A percentile compares a stretch with the other conserved stretches of the same genome.
phyloP scores from a whole-genome alignment of 768 basidiomycete genomes.

The Auriscalpium orientale region DNA sequence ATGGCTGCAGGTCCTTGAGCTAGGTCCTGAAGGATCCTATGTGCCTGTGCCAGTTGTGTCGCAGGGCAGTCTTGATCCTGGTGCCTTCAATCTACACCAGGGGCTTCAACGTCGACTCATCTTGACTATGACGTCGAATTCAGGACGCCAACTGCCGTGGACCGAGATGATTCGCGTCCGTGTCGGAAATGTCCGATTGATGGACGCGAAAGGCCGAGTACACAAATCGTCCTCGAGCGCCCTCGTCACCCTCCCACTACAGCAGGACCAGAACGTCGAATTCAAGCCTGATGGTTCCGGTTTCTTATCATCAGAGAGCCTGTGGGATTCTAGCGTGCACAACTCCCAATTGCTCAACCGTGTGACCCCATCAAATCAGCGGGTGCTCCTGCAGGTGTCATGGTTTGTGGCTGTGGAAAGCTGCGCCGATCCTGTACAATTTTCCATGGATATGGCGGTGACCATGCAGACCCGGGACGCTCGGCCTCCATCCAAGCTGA shows the following conservation, averaged over 20 bases:
- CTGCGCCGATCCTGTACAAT: constrained; percentile 80
- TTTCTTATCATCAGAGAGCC: constrained; percentile 53
- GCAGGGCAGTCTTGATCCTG: constrained; percentile 67
- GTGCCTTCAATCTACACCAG: constrained; percentile 85
- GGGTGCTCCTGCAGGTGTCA: constrained; percentile 68
- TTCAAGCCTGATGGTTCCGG: constrained; percentile 85
- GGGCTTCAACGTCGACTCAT: constrained; percentile 83
- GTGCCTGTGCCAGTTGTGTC: constrained; percentile 76
- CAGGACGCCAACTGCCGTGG: constrained; percentile 88
- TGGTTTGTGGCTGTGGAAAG: constrained; percentile 80
- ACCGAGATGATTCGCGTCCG: constrained; percentile 66
- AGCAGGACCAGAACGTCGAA: constrained; percentile 63
- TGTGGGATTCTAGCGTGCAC: constrained; percentile 94
- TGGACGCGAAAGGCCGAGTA: constrained; percentile 76
- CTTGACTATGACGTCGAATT: constrained; percentile 75
- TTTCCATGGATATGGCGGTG: constrained; percentile 81
- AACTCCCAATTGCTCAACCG: constrained; percentile 80
- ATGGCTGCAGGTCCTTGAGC: constrained; percentile 80
- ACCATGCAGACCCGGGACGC: constrained; percentile 81
- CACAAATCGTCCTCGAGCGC: constrained; percentile 72
- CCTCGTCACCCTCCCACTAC: constrained; percentile 64
- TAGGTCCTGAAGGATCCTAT: constrained; percentile 80
- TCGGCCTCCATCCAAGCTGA: constrained; percentile 69
- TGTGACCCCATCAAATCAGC: constrained; percentile 70
- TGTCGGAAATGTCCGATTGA: constrained; percentile 75